These are phyloP conservation scores for Protea cynaroides DNA, from an alignment of 164 flowering plant genomes.

Conservation along the genomic window DNA sequence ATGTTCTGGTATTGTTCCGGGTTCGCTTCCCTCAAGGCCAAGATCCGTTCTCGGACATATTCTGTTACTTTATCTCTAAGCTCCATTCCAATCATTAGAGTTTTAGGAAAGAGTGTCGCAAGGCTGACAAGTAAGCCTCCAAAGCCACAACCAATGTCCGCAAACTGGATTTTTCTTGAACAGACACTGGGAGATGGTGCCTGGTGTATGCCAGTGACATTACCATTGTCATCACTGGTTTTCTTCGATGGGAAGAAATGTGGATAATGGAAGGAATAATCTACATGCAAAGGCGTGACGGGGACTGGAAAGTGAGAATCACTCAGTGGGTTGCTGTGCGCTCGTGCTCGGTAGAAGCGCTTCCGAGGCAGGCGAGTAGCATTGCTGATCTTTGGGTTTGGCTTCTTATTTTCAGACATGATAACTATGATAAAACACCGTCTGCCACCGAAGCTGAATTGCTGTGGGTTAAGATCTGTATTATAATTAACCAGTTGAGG, in stretches of 20 bases:
- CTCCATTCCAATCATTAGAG: slow-evolving; percentile 97
- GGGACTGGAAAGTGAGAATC: slow-evolving; percentile 96
- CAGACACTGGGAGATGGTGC: neutral
- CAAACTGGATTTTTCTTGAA: slow-evolving; percentile 55
- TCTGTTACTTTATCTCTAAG: slow-evolving; percentile 88
- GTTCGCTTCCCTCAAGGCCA: slow-evolving; percentile 54
- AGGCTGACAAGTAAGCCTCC: slow-evolving; percentile 85
- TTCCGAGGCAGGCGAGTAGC: slow-evolving; percentile 74
- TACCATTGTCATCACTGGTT: neutral
- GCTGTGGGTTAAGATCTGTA: neutral
- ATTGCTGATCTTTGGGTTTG: slow-evolving; percentile 34
- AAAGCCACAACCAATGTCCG: slow-evolving; percentile 93
- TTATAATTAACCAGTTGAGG: neutral
- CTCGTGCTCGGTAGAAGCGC: slow-evolving; percentile 90
- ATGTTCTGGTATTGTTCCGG: slow-evolving; percentile 74
- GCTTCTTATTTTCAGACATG: slow-evolving; percentile 35
- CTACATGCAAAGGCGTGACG: slow-evolving; percentile 55
- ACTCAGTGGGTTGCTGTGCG: slow-evolving; percentile 92
- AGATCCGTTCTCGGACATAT: slow-evolving; percentile 81
- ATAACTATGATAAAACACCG: neutral
- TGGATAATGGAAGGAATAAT: slow-evolving; percentile 64
- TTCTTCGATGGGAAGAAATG: slow-evolving; percentile 34
- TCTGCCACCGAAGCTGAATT: neutral
- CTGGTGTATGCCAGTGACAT: neutral
- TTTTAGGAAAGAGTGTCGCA: slow-evolving; percentile 69